Base-by-base conservation (phyloP, 176 grass and related monocot genomes). In the Phragmites australis region DNA sequence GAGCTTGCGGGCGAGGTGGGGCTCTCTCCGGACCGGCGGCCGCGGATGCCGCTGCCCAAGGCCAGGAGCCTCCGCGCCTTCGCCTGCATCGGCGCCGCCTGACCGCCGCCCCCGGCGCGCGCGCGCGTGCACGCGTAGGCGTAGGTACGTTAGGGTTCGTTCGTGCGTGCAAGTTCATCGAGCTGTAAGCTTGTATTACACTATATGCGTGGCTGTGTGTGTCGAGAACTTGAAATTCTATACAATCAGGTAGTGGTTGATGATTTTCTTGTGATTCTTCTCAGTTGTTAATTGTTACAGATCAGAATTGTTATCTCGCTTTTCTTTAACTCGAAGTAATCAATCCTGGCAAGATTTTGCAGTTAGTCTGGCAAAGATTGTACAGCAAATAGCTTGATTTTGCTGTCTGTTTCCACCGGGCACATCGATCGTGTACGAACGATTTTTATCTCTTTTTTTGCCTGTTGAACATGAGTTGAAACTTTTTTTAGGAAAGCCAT, bases 61-160 rank as follows among this genome's bases (percentile, higher is more conserved):
- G 90, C 80, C 30, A 55, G 90, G 64, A 92, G 90, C 79, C 63
- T 83, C 67, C 86, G 90, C 74, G 70, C 74, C 68, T 76, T 92
- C 62, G 65, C 86, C 80, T 61, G 58, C 58, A 31, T 61, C 58
- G 58, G 26, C 26, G 26, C 26, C 58, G 26, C n/a, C n/a, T n/a
- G n/a, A n/a, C 58, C 58, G 14, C 56, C 4, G 26, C 27, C n/a
- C n/a, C n/a, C n/a, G n/a, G n/a, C n/a, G n/a, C 26, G 27, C 14
- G 55, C 14, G 55, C 25, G 4, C 23, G 23, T 3, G 53, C 27
- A 14, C 27, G 51, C 17, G 54, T 37, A 13, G 2, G 27, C 8
- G 55, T 43, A 43, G 42, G 55, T 65, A 30, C 3, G 16, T 27
- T 37, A 52, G 76, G 44, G 13, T 5, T 39, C 48, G 14, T 52